Conservation (phyloP, 345 rosid species). For the Brassica cretica region DNA sequence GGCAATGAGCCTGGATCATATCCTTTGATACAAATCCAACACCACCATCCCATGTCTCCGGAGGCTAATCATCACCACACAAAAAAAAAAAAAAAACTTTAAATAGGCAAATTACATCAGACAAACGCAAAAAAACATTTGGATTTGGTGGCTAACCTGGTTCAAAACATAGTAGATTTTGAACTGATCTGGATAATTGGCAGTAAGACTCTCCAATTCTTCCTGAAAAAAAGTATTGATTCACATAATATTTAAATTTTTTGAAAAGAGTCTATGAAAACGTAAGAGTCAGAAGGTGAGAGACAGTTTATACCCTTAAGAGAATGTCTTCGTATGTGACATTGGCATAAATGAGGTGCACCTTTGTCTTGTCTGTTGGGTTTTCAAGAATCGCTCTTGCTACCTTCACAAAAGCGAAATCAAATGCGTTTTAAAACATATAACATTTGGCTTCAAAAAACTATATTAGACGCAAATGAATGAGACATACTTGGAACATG, state of each 20-base stretch:
- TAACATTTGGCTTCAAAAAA: neutral
- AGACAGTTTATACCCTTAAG: constrained; percentile 57
- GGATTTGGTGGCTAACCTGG: constrained; percentile 58
- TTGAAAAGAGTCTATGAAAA: neutral
- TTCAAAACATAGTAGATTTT: constrained; percentile 79
- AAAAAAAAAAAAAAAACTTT: neutral
- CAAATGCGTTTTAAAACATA: neutral
- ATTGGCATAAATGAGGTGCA: constrained; percentile 91
- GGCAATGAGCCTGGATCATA: constrained; percentile 79
- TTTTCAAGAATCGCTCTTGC: constrained; percentile 90
- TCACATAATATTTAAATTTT: neutral
- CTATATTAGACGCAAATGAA: neutral
- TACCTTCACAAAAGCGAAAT: constrained; percentile 49
- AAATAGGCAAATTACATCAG: neutral
- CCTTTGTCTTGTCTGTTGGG: constrained; percentile 76
- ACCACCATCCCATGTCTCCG: constrained; percentile 87
- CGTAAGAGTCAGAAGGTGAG: neutral
- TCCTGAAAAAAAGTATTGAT: constrained; percentile 48
- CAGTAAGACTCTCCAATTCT: constrained; percentile 76
- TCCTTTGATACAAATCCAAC: constrained; percentile 90
- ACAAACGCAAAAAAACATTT: neutral
- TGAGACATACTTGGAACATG: constrained; percentile 81
- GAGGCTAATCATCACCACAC: constrained; percentile 57
- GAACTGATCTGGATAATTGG: constrained; percentile 66
- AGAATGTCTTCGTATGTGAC: constrained; percentile 90